Conservation (phyloP, 495 filamentous ascomycete species). For the Cercophora scortea region DNA sequence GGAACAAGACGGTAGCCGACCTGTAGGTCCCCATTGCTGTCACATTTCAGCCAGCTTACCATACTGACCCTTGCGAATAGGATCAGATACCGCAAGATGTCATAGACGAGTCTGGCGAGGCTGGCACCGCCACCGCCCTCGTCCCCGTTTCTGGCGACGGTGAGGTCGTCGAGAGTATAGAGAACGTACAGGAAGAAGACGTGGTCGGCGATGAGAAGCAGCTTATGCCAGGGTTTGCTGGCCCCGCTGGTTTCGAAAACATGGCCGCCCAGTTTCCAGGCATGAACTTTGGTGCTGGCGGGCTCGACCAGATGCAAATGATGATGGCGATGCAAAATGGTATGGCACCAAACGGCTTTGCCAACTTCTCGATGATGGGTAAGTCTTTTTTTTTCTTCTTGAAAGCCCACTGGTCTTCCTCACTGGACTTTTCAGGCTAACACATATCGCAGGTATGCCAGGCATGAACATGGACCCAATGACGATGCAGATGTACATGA, state of each 20-base stretch:
- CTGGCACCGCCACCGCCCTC: not conserved
- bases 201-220: slow-evolving; percentile 24
- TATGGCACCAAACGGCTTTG: slow-evolving; percentile 56
- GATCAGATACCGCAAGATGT: slow-evolving; percentile 4
- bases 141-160: slow-evolving; percentile 4
- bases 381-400: slow-evolving; percentile 25
- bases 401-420: not conserved
- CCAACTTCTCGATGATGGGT: slow-evolving; percentile 80
- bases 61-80: slow-evolving; percentile 10
- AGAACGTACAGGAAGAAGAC: slow-evolving; percentile 20
- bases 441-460: slow-evolving; percentile 52
- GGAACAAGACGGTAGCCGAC: not conserved
- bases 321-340: slow-evolving; percentile 67
- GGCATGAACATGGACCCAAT: slow-evolving; percentile 85
- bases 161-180: slow-evolving; percentile 16
- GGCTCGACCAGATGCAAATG: slow-evolving; percentile 68
- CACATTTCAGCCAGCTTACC: not conserved
- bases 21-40: slow-evolving; percentile 1
- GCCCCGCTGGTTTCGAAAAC: slow-evolving; percentile 34
- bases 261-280: not conserved
- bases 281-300: slow-evolving; percentile 43
- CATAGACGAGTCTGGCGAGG: slow-evolving; percentile 3
- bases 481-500: slow-evolving; percentile 83
- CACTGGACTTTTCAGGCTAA: slow-evolving; percentile 8
- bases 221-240: slow-evolving; percentile 20